A percentile compares a stretch with the other conserved stretches of the same genome.
Evolutionary conservation across 116 monocot species (phyloP).

Genomic region (Phalaenopsis hybrid): DNA sequence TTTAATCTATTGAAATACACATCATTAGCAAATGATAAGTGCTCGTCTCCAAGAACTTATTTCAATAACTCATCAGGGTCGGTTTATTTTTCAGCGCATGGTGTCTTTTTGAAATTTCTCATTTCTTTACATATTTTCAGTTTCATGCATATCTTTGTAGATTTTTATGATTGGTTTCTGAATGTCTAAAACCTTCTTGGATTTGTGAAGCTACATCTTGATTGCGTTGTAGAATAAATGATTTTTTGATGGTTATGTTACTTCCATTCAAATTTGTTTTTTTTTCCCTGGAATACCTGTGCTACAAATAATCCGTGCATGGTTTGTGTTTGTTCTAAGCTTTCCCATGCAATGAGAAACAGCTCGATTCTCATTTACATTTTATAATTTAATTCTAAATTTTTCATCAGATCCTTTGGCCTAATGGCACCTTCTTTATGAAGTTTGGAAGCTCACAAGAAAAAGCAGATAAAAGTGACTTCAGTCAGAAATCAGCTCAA

Average conservation of each 20-base stretch:
- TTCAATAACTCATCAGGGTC: background rate
- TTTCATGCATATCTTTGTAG: background rate
- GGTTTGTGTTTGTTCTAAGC: background rate
- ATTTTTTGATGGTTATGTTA: background rate
- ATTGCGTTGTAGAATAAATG: background rate
- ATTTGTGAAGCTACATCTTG: background rate
- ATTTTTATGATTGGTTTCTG: background rate
- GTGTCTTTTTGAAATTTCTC: background rate
- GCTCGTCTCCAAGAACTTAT: background rate
- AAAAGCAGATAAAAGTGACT: slow-evolving; percentile 7
- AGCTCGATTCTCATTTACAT: background rate
- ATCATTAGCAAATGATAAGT: too few relatives aligned
- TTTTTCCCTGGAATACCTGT: background rate
- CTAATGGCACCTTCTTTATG: slow-evolving; percentile 85
- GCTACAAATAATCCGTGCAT: background rate
- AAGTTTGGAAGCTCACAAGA: slow-evolving; percentile 43
- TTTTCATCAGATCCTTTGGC: slow-evolving; percentile 73
- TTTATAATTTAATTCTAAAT: background rate
- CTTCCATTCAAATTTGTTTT: background rate
- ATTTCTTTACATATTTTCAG: background rate
- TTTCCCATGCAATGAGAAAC: background rate
- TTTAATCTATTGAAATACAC: background rate
- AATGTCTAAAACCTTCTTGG: background rate
- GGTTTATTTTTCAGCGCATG: background rate
- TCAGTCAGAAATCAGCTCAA: slow-evolving; percentile 19